Base-by-base conservation (phyloP, 495 filamentous ascomycete species). In the Penicillium bovifimosum region DNA sequence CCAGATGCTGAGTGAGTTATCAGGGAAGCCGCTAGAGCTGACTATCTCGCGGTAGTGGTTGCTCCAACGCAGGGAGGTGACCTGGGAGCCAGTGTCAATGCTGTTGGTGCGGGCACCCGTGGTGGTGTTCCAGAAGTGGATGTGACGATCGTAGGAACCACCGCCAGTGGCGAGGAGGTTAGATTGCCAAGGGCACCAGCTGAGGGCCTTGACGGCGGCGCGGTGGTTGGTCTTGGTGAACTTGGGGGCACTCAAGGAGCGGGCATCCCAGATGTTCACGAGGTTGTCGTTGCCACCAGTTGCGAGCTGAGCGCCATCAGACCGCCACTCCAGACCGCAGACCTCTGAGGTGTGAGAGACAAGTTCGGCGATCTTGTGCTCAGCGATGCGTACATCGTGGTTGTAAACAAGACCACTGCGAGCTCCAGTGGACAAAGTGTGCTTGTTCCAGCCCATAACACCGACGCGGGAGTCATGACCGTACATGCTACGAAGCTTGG, bases 81-180 rank as follows among this genome's bases (percentile, higher is more conserved):
- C 93, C 69, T 97, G 93, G 24, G 89, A 95, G 41, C 93, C 95
- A 16, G 93, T 96, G 65, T 96, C 92, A 72, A 99, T 96, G 79
- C 88, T 93, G 83, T 99, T 99, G 69, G 92, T 92, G 47, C 93
- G 86, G 24, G 93, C 93, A 51, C 93, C 93, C 7, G 93, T 95
- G 13, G 93, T 97, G 41, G 88, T 89, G 78, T 99, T 99, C 93
- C 93, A 99, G 82, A 97, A 99, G 73, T 97, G 95, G 68, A 99
- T 99, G 74, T 96, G 87, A 57, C 90, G 85, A 66, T 97, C 93
- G 69, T 96, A 93, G 18, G 90, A 93, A 45, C 93, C 93, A 59
- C 95, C 95, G 29, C 95, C 93, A 24, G 95, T 96, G 35, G 95
- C 93, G 13, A 99, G 86, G 11, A 97, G 79, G 79, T 96, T 97